A percentile compares a stretch with the other conserved stretches of the same genome.
Evolutionary conservation across 177 flowering plant genomes (phyloP).

Genomic region (Vitis hybrid): DNA sequence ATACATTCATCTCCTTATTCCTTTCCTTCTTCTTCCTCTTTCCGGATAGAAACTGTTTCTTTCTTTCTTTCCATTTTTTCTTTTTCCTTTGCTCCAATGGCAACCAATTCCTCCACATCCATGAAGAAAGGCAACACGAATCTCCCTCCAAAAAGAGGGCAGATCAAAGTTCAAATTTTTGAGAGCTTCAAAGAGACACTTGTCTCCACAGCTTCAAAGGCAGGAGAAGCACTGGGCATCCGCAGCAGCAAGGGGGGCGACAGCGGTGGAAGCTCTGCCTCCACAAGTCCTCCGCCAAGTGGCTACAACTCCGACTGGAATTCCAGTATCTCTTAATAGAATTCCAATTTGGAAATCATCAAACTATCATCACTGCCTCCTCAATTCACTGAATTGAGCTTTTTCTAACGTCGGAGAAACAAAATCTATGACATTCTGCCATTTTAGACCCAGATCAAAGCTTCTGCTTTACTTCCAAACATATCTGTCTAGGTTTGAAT

Average conservation of each 20-base stretch:
- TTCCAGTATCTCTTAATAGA: background rate
- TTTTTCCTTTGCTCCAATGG: background rate
- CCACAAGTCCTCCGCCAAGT: background rate
- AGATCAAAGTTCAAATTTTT: conserved; percentile 18
- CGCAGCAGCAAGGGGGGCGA: background rate
- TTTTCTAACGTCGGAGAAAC: background rate
- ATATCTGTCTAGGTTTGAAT: background rate
- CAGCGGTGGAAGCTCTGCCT: background rate
- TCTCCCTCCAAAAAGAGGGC: conserved; percentile 14
- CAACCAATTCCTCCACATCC: background rate
- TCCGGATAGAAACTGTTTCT: background rate
- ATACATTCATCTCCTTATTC: too few species aligned
- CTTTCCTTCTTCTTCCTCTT: background rate
- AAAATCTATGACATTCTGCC: background rate
- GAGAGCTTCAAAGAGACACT: background rate
- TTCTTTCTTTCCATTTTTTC: background rate
- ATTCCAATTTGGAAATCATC: background rate
- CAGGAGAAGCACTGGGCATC: conserved; percentile 2
- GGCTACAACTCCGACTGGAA: background rate
- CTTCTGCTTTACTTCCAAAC: background rate
- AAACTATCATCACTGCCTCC: background rate
- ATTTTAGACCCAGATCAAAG: background rate
- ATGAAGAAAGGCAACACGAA: background rate
- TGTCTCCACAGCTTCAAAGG: conserved; percentile 8
- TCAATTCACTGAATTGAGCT: background rate